Percentiles rank a stretch among this genome's conserved stretches.
phyloP scores from a whole-genome alignment of 768 basidiomycete genomes.

The Termitomyces sp. region DNA sequence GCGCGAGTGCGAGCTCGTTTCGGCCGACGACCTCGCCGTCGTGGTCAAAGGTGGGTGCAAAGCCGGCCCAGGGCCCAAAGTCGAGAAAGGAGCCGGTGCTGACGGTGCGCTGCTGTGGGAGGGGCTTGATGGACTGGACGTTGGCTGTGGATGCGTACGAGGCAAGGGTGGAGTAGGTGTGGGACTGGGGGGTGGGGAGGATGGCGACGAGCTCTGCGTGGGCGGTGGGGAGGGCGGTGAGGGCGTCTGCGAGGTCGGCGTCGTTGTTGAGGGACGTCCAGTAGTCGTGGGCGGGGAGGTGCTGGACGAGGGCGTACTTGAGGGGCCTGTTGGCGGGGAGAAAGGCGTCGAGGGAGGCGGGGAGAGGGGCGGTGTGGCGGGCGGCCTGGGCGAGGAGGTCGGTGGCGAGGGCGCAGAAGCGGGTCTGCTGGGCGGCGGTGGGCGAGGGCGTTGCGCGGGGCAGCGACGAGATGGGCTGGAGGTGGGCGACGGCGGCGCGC shows the following conservation, averaged over 20 bases:
- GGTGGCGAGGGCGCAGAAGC: conserved; percentile 71
- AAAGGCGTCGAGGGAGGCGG: conserved; percentile 44
- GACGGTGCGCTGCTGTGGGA: conserved; percentile 50
- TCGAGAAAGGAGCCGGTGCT: conserved; percentile 71
- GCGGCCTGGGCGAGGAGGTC: conserved; percentile 74
- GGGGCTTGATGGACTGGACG: conserved; percentile 35
- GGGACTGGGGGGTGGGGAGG: conserved; percentile 48
- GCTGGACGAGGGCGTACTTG: conserved; percentile 77
- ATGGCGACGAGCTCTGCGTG: conserved; percentile 77
- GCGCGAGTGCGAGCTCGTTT: conserved; percentile 53
- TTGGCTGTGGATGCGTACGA: conserved; percentile 49
- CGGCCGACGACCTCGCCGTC: conserved; percentile 72
- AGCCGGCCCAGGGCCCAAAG: conserved; percentile 72
- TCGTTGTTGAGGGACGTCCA: conserved; percentile 70
- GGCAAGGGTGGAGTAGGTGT: conserved; percentile 42
- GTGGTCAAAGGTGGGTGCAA: conserved; percentile 78
- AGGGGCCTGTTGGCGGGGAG: conserved; percentile 35
- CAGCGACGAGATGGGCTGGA: conserved; percentile 65
- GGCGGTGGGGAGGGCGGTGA: conserved; percentile 55
- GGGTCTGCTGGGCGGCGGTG: conserved; percentile 65
- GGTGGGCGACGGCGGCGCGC: conserved; percentile 61
- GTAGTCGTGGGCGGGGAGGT: conserved; percentile 71
- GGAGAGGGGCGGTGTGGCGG: conserved; percentile 38
- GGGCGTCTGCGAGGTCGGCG: conserved; percentile 31
- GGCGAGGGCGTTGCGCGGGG: conserved; percentile 62